Conservation (phyloP, 2,329 filamentous ascomycete species). For the Ceratocystis alfenasii region DNA sequence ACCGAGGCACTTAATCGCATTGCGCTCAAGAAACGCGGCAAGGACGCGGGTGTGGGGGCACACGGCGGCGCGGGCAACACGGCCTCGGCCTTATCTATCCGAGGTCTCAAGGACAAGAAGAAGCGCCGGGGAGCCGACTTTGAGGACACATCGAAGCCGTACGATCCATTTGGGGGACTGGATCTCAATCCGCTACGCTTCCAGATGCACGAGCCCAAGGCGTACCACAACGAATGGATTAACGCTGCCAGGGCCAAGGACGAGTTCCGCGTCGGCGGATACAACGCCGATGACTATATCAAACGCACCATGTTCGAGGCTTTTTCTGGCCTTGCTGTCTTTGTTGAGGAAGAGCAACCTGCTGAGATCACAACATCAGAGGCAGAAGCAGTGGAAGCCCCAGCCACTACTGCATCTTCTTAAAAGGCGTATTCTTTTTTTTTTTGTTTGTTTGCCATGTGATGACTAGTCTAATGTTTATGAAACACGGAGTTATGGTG, state of each 20-base stretch:
- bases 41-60: conserved; percentile 27
- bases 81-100: conserved; percentile 50
- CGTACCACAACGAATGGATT: conserved; percentile 66
- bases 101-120: conserved; percentile 51
- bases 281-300: conserved; percentile 71
- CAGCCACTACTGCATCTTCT: background rate
- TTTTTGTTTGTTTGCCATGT: background rate
- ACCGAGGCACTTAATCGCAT: conserved; percentile 48
- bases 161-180: conserved; percentile 78
- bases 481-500: conserved; percentile 12
- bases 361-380: conserved; percentile 26
- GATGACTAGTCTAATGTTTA: conserved; percentile 10
- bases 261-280: conserved; percentile 64
- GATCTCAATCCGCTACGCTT: conserved; percentile 58
- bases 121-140: conserved; percentile 29
- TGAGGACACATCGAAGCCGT: conserved; percentile 51
- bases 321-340: conserved; percentile 78
- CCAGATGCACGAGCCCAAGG: conserved; percentile 39
- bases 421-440: background rate
- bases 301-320: conserved; percentile 72
- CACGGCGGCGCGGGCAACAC: background rate
- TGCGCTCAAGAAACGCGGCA: conserved; percentile 61
- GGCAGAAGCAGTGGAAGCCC: background rate
- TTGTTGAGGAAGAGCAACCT: conserved; percentile 64
- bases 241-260: conserved; percentile 53